Evolutionary conservation across 495 filamentous ascomycete genomes (phyloP).

Genomic region (Pyrenula aspistea): DNA sequence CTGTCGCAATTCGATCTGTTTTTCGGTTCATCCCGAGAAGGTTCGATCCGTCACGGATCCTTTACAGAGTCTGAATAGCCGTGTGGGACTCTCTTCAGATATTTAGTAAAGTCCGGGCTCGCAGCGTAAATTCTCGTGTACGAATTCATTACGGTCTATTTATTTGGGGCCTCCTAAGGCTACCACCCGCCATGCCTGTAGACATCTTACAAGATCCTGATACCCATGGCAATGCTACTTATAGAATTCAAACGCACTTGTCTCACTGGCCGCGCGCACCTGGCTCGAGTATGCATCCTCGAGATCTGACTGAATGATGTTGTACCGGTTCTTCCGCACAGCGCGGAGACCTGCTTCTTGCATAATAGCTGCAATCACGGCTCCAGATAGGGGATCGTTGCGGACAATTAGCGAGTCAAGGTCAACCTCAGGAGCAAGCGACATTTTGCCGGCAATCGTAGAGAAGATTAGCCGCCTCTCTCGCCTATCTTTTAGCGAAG

Average conservation of each 20-base stretch:
- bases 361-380: slow-evolving; percentile 97
- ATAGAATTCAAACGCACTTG: slow-evolving; percentile 48
- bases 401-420: slow-evolving; percentile 89
- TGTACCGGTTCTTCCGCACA: slow-evolving; percentile 96
- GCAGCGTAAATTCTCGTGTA: no score
- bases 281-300: slow-evolving; percentile 94
- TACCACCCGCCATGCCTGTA: no score
- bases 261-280: slow-evolving; percentile 79
- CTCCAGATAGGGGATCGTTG: slow-evolving; percentile 89
- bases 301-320: slow-evolving; percentile 91
- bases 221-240: not conserved
- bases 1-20: no score
- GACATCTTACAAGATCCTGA: no score
- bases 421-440: slow-evolving; percentile 88
- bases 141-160: no score
- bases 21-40: no score
- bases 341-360: slow-evolving; percentile 93
- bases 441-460: slow-evolving; percentile 95
- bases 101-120: no score
- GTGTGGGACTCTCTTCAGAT: no score
- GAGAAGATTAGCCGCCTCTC: slow-evolving; percentile 93
- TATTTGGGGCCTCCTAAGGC: no score
- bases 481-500: slow-evolving; percentile 75
- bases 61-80: no score
- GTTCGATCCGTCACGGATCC: no score